A percentile compares a stretch with the other conserved stretches of the same genome.
Conservation (phyloP, 305 asterid species). For the Salvia sclarea region DNA sequence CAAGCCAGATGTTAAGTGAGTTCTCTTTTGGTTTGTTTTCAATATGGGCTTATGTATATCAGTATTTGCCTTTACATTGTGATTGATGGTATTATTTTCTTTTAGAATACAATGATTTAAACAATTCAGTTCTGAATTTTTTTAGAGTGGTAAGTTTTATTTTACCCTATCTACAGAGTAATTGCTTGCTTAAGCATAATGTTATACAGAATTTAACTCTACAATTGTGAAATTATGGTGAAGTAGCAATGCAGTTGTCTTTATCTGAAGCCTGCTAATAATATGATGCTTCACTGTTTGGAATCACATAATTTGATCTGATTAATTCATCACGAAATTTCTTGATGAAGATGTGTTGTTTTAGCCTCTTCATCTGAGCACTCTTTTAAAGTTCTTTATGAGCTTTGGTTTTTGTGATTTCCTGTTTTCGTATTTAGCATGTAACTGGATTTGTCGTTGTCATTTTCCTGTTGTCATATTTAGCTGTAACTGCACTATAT, state of each 20-base stretch:
- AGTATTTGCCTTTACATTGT: not conserved
- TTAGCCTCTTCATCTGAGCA: not conserved
- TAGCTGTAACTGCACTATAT: not conserved
- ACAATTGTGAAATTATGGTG: not conserved
- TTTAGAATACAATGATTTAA: constrained; percentile 6
- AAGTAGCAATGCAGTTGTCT: not conserved
- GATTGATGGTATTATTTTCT: not conserved
- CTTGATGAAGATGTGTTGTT: not conserved
- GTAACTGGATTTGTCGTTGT: too few relatives aligned
- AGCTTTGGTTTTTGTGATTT: not conserved
- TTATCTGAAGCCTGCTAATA: constrained; percentile 2
- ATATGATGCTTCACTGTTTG: constrained; percentile 3
- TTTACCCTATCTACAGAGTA: not conserved
- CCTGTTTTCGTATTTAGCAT: constrained; percentile 1
- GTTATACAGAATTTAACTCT: not conserved
- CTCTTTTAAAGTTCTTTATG: not conserved
- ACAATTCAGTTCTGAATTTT: not conserved
- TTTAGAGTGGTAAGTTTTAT: not conserved
- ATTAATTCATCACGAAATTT: not conserved
- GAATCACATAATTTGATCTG: not conserved
- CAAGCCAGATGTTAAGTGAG: constrained; percentile 91
- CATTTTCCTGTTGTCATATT: not conserved
- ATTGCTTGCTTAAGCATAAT: constrained; percentile 3
- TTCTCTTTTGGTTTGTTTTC: not conserved
- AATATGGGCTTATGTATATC: not conserved